Conservation (phyloP, 306 rosid species). For the Vigna hirtella region DNA sequence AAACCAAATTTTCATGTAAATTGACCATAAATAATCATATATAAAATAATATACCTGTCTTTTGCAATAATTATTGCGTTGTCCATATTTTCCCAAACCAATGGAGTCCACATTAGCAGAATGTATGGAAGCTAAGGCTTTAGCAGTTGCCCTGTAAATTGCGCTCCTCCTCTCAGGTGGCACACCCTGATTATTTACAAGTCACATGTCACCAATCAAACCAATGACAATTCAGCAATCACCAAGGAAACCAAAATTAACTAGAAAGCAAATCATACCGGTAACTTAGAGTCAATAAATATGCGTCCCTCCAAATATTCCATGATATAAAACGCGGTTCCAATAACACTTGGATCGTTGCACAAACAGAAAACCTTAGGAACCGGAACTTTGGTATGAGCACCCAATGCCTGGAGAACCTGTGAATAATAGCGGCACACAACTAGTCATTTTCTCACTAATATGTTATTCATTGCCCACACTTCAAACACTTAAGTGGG, state of each 20-base stretch:
- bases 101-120: conserved; percentile 75
- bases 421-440: conserved; percentile 28
- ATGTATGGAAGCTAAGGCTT: conserved; percentile 77
- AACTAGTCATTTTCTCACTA: not conserved
- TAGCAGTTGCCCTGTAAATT: conserved; percentile 71
- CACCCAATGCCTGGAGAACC: conserved; percentile 88
- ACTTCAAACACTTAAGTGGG: not conserved
- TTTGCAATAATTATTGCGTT: conserved; percentile 75
- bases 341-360: conserved; percentile 76
- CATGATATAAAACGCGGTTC: conserved; percentile 92
- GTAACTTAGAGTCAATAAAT: conserved; percentile 72
- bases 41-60: conserved; percentile 67
- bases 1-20: not conserved
- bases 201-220: conserved; percentile 42
- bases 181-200: conserved; percentile 61
- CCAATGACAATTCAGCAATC: conserved; percentile 4
- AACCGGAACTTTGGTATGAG: conserved; percentile 76
- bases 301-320: conserved; percentile 94
- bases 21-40: conserved; percentile 9
- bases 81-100: conserved; percentile 85
- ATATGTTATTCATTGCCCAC: not conserved
- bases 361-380: conserved; percentile 88
- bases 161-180: conserved; percentile 71
- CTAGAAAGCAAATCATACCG: conserved; percentile 56
- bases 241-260: conserved; percentile 20